Base-by-base conservation (phyloP, 176 grass and related monocot genomes). In the Oryza officinalis region DNA sequence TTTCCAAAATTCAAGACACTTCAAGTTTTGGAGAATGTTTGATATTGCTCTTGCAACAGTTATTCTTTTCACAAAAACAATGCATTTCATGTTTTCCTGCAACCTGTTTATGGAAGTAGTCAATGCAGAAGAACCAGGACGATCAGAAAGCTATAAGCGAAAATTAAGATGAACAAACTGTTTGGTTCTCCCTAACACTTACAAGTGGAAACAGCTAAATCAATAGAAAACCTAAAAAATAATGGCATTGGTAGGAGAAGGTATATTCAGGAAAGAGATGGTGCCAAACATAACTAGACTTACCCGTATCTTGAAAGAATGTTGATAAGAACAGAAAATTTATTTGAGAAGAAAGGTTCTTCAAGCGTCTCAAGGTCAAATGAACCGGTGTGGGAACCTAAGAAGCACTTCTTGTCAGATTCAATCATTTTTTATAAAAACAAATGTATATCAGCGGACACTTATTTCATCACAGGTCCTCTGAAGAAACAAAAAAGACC, bases 281-380 rank as follows among this genome's bases (percentile, higher is more conserved):
- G 44, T 59, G 65, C 43, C 26, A 78, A 25, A 65, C 33, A 15
- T 20, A 17, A 79, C 18, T 79, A 65, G 2, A 22, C 35, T 80
- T 66, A 93, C 95, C 92, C 92, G 85, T 93, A 91, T 86, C 81
- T 88, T 43, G 84, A 85, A 57, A 98, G 87, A 74, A 95, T 68
- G 3, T 89, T 68, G 80, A 98, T 90, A 78, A 98, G 95, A 83
- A 65, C 76, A 40, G 45, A 54, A 72, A 98, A 70, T 65, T 98
- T 98, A 77, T 95, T 85, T 67, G 95, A 98, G 92, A 93, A 92
- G 80, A 98, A 98, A 76, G 95, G 95, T 67, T 95, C 95, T 89
- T 97, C 83, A 46, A 95, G 47, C 4, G 69, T 90, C 82, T 91
- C 86, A 37, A 86, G 80, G 78, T 65, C 27, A 86, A 91, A 69